phyloP scores from a whole-genome alignment of 352 stramenopile genomes.

The Globisporangium heterothallicum region DNA sequence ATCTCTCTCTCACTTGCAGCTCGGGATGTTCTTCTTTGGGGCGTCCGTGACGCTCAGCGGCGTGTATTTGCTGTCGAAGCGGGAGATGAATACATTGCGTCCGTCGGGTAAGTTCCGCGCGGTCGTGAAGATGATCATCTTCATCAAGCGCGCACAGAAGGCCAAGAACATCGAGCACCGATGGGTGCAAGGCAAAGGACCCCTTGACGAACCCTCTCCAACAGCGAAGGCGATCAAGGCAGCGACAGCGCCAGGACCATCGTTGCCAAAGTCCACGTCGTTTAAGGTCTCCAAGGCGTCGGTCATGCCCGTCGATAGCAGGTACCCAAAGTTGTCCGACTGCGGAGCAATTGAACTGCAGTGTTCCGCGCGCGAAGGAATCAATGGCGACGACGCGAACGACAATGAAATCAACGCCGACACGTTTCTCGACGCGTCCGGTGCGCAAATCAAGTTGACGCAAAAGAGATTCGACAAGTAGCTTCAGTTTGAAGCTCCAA shows the following conservation, averaged over 20 bases:
- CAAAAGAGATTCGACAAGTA: conserved; percentile 10
- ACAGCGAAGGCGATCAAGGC: conserved; percentile 6
- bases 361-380: conserved; percentile 6
- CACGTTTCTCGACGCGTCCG: neutral
- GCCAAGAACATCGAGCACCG: conserved; percentile 39
- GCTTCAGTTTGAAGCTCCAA: neutral
- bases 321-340: neutral
- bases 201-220: neutral
- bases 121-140: conserved; percentile 49
- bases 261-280: conserved; percentile 2
- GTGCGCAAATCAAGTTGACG: conserved; percentile 21
- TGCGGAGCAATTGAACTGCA: conserved; percentile 5
- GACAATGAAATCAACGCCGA: conserved; percentile 3
- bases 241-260: neutral
- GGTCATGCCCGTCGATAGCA: conserved; percentile 45
- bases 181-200: conserved; percentile 27
- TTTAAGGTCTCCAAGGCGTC: conserved; percentile 48
- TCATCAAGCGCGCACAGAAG: conserved; percentile 62
- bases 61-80: conserved; percentile 60
- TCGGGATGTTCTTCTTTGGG: conserved; percentile 71
- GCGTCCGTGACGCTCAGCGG: conserved; percentile 64
- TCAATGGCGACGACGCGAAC: neutral
- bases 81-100: conserved; percentile 60
- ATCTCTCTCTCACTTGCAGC: conserved; percentile 8
- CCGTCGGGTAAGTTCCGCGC: conserved; percentile 41